A percentile compares a stretch with the other conserved stretches of the same genome.
Evolutionary conservation across 495 filamentous ascomycete species (phyloP).

Genomic region (Barbatosphaeria neglecta): DNA sequence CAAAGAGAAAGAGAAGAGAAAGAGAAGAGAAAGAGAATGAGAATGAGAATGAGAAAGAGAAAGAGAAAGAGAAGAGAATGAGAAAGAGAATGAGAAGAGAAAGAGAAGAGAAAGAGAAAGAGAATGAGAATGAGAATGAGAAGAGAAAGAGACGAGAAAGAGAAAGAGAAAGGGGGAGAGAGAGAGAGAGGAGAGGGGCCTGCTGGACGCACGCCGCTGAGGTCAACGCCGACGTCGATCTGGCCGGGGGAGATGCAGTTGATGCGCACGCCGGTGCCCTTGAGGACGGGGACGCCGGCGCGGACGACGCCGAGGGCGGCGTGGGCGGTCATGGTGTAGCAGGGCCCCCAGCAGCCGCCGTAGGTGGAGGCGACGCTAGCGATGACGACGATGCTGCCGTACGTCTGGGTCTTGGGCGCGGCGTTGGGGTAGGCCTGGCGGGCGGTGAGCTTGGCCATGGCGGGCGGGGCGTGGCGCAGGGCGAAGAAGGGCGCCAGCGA

Average conservation of each 20-base stretch:
- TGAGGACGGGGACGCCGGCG: conserved; percentile 44
- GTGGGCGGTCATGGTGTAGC: conserved; percentile 46
- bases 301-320: conserved; percentile 48
- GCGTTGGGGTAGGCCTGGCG: conserved; percentile 48
- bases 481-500: conserved; percentile 50
- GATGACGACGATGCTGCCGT: conserved; percentile 50
- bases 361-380: conserved; percentile 43
- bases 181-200: not conserved
- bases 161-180: not conserved
- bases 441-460: conserved; percentile 45
- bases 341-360: conserved; percentile 47
- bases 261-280: conserved; percentile 47
- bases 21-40: not conserved
- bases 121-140: not conserved
- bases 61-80: not conserved
- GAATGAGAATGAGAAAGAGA: no score
- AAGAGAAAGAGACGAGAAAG: conserved; percentile 2
- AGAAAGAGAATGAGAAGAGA: no score
- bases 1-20: not conserved
- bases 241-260: conserved; percentile 48
- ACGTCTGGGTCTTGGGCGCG: conserved; percentile 41
- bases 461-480: conserved; percentile 49
- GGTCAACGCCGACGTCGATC: conserved; percentile 46
- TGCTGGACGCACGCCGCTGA: conserved; percentile 32
- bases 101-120: conserved; percentile 1